These are phyloP conservation scores for Monosporozyma unispora DNA, from an alignment of 805 yeast genomes.

Conservation along the genomic window DNA sequence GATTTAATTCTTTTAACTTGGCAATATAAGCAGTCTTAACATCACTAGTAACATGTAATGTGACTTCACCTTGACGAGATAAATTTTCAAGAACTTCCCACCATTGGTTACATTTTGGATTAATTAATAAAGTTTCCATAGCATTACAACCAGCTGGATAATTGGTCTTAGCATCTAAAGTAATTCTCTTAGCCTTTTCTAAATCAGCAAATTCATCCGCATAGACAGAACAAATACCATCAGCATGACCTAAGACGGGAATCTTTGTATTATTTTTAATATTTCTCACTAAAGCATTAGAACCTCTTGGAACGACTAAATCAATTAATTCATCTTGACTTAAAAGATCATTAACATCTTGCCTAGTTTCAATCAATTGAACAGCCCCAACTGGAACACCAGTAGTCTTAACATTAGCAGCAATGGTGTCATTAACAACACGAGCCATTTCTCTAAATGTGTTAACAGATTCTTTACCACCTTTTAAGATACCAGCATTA, in stretches of 20 bases:
- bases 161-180: conserved; percentile 84
- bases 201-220: conserved; percentile 72
- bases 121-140: conserved; percentile 72
- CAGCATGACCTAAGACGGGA: conserved; percentile 98
- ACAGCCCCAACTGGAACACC: conserved; percentile 73
- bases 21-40: conserved; percentile 27
- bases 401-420: conserved; percentile 36
- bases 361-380: conserved; percentile 81
- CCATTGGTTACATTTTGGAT: conserved; percentile 30
- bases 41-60: conserved; percentile 57
- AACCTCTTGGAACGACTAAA: conserved; percentile 96
- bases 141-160: conserved; percentile 99
- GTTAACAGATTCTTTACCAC: conserved; percentile 87
- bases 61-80: conserved; percentile 52
- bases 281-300: conserved; percentile 78
- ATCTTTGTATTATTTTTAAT: conserved; percentile 85
- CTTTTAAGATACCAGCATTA: conserved; percentile 92
- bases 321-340: conserved; percentile 85
- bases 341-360: conserved; percentile 78
- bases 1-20: conserved; percentile 12
- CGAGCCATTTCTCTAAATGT: conserved; percentile 78
- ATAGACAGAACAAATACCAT: conserved; percentile 89
- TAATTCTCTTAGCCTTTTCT: conserved; percentile 63
- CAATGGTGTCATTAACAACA: conserved; percentile 53
- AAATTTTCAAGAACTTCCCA: conserved; percentile 38